Base-by-base conservation (phyloP, 305 asterid genomes). In the Caryopteris hybrid region DNA sequence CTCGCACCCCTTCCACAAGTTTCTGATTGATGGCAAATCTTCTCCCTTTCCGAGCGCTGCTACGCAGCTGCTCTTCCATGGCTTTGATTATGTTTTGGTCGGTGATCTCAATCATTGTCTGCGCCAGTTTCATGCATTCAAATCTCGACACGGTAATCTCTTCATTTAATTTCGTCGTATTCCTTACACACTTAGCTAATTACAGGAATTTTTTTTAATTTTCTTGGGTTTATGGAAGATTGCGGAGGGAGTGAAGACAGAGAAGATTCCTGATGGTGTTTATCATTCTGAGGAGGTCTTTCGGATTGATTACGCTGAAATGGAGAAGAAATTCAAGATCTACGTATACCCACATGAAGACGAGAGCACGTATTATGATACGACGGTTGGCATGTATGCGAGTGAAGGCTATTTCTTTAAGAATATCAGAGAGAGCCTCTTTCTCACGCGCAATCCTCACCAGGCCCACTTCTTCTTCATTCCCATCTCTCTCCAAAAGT, bases 281-380 rank as follows among this genome's bases (percentile, higher is more conserved):
- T 64, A 75, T 42, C 79, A 64, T 16, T 75, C 72, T 5, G 58
- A 18, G 31, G 46, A 64, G 36, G 50, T 64, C 38, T 64, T 75
- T 3, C 39, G 29, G 65, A n/a, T 42, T 51, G 29, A 64, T 69
- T 75, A 75, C 31, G 65, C 20, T 0, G 68, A 69, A 33, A 75
- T 75, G 79, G 79, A 75, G 76, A 57, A 29, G 60, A 57, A 64
- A 65, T 69, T 75, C 53, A 75, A 69, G 72, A 60, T 75, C 20
- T 69, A 64, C 57, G 38, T 65, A 8, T 75, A 69, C 50, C 56
- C 64, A n/a, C 62, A 34, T 12, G 76, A 7, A 1, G 61, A 41
- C 38, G 38, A 21, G 11, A 8, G 31, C 27, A 31, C 41, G 10
- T 5, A 42, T 52, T 53, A 29, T 10, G 36, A 33, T 8, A 12